A percentile compares a stretch with the other conserved stretches of the same genome.
Evolutionary conservation across 1,284 basidiomycete genomes (phyloP).

Genomic region (Cyathus pygmaeus): DNA sequence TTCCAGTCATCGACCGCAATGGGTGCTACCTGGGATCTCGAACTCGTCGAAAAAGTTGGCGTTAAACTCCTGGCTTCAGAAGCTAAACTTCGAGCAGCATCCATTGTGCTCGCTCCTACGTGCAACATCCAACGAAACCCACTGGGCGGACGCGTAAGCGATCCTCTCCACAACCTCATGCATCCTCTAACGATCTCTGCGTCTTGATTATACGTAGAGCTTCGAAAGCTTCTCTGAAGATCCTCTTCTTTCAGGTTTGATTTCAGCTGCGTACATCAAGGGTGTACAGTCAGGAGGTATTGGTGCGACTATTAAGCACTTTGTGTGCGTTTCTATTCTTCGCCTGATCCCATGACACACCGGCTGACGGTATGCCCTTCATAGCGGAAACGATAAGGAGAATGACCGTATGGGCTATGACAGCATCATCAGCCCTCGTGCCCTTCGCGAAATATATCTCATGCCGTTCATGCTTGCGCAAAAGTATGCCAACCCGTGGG

Average conservation of each 20-base stretch:
- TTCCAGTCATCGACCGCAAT: conserved; percentile 71
- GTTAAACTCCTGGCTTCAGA: conserved; percentile 75
- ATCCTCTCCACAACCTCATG: not conserved
- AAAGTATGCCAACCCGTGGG: conserved; percentile 75
- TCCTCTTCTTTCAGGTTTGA: conserved; percentile 74
- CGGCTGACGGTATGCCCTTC: not conserved
- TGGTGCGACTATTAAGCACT: conserved; percentile 79
- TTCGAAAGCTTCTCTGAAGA: conserved; percentile 88
- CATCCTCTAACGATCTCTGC: conserved; percentile 24
- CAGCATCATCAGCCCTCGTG: conserved; percentile 70
- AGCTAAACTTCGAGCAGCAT: conserved; percentile 74
- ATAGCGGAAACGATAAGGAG: conserved; percentile 77
- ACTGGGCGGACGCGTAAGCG: conserved; percentile 72
- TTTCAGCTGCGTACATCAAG: conserved; percentile 78
- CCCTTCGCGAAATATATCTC: conserved; percentile 84
- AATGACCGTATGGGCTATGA: conserved; percentile 73
- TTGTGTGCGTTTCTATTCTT: conserved; percentile 59
- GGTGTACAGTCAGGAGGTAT: conserved; percentile 80
- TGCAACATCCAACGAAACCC: conserved; percentile 83
- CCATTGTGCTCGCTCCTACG: conserved; percentile 79
- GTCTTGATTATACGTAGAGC: conserved; percentile 43
- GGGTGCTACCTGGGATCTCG: conserved; percentile 78
- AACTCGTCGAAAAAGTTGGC: conserved; percentile 72
- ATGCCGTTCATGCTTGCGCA: conserved; percentile 87
- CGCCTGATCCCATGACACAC: not conserved